Evolutionary conservation across 441 rosid genomes (phyloP).

Genomic region (Iberis amara): DNA sequence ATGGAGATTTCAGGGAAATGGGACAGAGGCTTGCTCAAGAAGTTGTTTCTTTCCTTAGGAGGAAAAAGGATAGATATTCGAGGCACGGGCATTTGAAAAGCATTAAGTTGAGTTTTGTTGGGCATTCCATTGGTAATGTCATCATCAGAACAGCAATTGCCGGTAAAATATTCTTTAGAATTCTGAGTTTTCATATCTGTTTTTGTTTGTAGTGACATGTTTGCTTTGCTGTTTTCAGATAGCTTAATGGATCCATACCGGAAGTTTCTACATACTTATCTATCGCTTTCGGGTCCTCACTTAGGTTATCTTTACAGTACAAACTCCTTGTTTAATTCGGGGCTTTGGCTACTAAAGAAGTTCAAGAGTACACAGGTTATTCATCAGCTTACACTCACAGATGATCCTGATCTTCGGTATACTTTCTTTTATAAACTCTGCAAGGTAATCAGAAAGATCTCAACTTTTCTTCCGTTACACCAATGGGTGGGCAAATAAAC

Average conservation of each 20-base stretch:
- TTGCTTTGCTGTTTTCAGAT: too few species aligned
- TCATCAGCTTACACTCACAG: constrained; percentile 96
- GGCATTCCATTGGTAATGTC: constrained; percentile 93
- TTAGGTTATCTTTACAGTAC: constrained; percentile 95
- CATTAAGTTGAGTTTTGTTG: constrained; percentile 88
- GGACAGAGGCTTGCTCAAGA: constrained; percentile 85
- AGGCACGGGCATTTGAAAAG: constrained; percentile 50
- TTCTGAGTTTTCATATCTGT: too few species aligned
- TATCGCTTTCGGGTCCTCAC: constrained; percentile 93
- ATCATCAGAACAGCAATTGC: constrained; percentile 80
- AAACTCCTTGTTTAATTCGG: constrained; percentile 95
- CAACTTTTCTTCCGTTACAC: too few species aligned
- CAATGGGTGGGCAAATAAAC: too few species aligned
- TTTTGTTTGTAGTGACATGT: too few species aligned
- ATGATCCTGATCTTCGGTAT: constrained; percentile 70
- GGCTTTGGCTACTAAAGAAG: constrained; percentile 91
- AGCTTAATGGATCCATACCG: constrained; percentile 77
- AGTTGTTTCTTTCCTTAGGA: constrained; percentile 65
- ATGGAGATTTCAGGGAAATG: constrained; percentile 91
- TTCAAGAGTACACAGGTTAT: constrained; percentile 82
- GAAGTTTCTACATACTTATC: constrained; percentile 61
- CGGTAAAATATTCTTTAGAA: too few species aligned
- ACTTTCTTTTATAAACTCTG: constrained; percentile 83
- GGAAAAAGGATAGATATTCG: constrained; percentile 73
- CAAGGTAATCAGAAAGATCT: constrained; percentile 46